A percentile compares a stretch with the other conserved stretches of the same genome.
Evolutionary conservation across 2,329 filamentous ascomycete genomes (phyloP).

Genomic region (Bipolaris zeicola): DNA sequence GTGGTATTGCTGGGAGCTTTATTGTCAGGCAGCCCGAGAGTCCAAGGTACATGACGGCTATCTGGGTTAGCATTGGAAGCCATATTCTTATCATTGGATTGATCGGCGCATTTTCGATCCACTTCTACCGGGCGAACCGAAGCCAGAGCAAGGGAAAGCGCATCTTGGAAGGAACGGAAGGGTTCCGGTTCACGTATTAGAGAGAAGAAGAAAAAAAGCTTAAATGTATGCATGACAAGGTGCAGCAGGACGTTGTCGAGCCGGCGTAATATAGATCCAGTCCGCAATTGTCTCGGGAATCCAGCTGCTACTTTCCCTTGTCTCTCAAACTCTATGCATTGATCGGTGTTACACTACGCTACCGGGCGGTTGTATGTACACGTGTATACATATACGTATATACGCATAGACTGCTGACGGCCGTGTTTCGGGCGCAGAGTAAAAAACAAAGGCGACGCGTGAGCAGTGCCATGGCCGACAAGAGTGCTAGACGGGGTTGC

Average conservation of each 20-base stretch:
- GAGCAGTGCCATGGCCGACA: background rate
- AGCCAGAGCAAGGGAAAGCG: slow-evolving; percentile 55
- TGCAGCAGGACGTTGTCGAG: background rate
- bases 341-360: background rate
- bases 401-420: background rate
- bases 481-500: background rate
- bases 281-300: background rate
- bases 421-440: background rate
- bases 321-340: slow-evolving; percentile 2
- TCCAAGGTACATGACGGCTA: slow-evolving; percentile 66
- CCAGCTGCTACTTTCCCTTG: background rate
- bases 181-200: slow-evolving; percentile 54
- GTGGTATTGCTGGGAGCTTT: slow-evolving; percentile 69
- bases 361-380: background rate
- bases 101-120: slow-evolving; percentile 58
- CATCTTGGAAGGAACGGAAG: slow-evolving; percentile 58
- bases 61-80: slow-evolving; percentile 68
- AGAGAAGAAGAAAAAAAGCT: slow-evolving; percentile 5
- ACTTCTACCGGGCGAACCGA: slow-evolving; percentile 61
- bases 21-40: slow-evolving; percentile 67
- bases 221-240: background rate
- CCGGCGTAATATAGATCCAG: background rate
- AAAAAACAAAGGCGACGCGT: background rate
- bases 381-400: background rate
- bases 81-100: slow-evolving; percentile 64